Evolutionary conservation across 495 filamentous ascomycete species (phyloP).

Genomic region (Lentithecium fluviatile): DNA sequence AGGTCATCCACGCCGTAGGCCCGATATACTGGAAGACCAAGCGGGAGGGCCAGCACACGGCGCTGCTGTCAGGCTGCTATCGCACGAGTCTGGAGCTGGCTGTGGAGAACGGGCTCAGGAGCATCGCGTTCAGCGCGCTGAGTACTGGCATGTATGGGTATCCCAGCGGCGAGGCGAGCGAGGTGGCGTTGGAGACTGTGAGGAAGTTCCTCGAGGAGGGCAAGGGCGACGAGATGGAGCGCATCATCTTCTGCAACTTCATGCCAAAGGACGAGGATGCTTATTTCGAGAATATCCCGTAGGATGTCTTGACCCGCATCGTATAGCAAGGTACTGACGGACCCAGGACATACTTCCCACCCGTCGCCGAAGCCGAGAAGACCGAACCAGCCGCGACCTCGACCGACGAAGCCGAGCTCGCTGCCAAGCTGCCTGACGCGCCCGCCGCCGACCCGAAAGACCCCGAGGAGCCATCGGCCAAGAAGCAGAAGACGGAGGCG

Average conservation of each 20-base stretch:
- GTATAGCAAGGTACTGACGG: background rate
- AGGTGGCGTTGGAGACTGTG: conserved; percentile 65
- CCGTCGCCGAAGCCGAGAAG: conserved; percentile 23
- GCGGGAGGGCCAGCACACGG: conserved; percentile 46
- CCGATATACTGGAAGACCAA: conserved; percentile 64
- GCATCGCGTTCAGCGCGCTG: conserved; percentile 77
- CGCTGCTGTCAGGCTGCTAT: conserved; percentile 69
- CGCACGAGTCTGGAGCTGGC: conserved; percentile 69
- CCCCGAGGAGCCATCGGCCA: conserved; percentile 35
- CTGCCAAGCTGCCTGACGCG: conserved; percentile 36
- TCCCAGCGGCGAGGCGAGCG: conserved; percentile 69
- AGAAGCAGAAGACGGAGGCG: conserved; percentile 38
- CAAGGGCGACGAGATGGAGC: conserved; percentile 58
- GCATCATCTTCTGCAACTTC: conserved; percentile 80
- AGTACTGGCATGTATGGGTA: conserved; percentile 92
- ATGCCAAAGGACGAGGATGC: conserved; percentile 70
- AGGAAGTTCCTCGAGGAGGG: conserved; percentile 65
- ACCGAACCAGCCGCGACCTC: background rate
- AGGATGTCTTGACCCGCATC: conserved; percentile 39
- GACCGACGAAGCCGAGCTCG: conserved; percentile 20
- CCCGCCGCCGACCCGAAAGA: conserved; percentile 37
- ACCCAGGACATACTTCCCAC: conserved; percentile 40
- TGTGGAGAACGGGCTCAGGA: conserved; percentile 60
- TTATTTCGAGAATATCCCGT: conserved; percentile 73
- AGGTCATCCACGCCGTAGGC: conserved; percentile 88